A percentile compares a stretch with the other conserved stretches of the same genome.
These are phyloP conservation scores for Neonectria sp. DNA, from an alignment of 2,329 filamentous ascomycete genomes.

Conservation along the genomic window DNA sequence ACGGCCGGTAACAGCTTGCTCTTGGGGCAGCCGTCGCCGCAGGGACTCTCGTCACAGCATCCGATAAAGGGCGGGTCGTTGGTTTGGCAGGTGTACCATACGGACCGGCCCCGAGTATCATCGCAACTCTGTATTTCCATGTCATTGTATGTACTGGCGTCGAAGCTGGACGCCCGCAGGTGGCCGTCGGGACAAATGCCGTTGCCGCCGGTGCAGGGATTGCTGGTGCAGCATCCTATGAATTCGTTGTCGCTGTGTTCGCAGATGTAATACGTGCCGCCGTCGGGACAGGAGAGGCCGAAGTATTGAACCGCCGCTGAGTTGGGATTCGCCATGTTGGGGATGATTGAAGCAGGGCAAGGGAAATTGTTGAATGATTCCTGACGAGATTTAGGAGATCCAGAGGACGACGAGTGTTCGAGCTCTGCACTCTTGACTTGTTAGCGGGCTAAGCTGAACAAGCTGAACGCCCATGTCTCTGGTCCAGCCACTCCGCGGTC, in stretches of 20 bases:
- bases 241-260: constrained; percentile 51
- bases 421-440: not conserved
- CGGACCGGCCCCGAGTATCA: not conserved
- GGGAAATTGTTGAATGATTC: not conserved
- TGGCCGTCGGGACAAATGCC: constrained; percentile 52
- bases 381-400: not conserved
- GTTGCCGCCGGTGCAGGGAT: constrained; percentile 52
- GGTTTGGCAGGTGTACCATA: constrained; percentile 55
- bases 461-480: constrained; percentile 19
- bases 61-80: constrained; percentile 56
- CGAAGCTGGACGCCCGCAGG: constrained; percentile 52
- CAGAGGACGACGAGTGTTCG: not conserved
- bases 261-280: constrained; percentile 58
- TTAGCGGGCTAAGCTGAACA: not conserved
- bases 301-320: constrained; percentile 29
- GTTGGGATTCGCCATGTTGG: constrained; percentile 35
- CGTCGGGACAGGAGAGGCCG: constrained; percentile 52
- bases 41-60: constrained; percentile 53
- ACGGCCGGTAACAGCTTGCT: constrained; percentile 33
- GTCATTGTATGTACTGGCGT: constrained; percentile 45
- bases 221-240: constrained; percentile 57
- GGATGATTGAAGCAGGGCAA: not conserved
- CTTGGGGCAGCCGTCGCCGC: constrained; percentile 34
- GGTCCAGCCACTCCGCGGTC: not conserved
- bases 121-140: constrained; percentile 55